Percentiles rank a stretch among this genome's conserved stretches.
Conservation (phyloP, 2,329 filamentous ascomycete species). For the Xylariales sp. region DNA sequence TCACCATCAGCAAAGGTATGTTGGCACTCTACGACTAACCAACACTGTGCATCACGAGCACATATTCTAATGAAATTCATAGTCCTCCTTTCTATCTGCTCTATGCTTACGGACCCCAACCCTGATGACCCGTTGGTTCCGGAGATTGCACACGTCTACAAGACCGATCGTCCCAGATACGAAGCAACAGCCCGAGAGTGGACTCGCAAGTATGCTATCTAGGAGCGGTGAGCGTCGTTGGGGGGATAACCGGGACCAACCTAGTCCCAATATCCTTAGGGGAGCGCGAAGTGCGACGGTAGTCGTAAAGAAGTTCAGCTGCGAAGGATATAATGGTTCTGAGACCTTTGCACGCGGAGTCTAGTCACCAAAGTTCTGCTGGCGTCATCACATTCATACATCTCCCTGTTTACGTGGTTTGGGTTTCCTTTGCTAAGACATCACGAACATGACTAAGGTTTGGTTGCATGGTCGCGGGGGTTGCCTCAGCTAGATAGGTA, state of each 20-base stretch:
- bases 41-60: too few relatives aligned
- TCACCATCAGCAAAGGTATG: constrained; percentile 99
- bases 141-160: constrained; percentile 99
- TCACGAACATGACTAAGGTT: constrained; percentile 3
- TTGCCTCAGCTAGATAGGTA: constrained; percentile 4
- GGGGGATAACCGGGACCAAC: too few relatives aligned
- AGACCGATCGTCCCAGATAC: constrained; percentile 94
- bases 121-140: constrained; percentile 97
- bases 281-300: too few relatives aligned
- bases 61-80: too few relatives aligned
- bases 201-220: constrained; percentile 99
- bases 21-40: too few relatives aligned
- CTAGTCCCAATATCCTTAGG: too few relatives aligned
- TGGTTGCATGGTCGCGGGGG: constrained; percentile 1
- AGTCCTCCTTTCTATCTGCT: constrained; percentile 99
- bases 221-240: constrained; percentile 20
- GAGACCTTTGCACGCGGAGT: neutral
- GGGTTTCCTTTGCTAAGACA: constrained; percentile 5
- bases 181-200: constrained; percentile 96
- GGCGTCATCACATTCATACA: constrained; percentile 4
- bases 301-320: too few relatives aligned
- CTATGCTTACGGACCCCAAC: constrained; percentile 99
- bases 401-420: constrained; percentile 2
- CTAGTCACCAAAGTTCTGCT: constrained; percentile 1
- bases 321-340: too few relatives aligned